Conservation (phyloP, 331 rosid species). For the Cucumis variabilis region DNA sequence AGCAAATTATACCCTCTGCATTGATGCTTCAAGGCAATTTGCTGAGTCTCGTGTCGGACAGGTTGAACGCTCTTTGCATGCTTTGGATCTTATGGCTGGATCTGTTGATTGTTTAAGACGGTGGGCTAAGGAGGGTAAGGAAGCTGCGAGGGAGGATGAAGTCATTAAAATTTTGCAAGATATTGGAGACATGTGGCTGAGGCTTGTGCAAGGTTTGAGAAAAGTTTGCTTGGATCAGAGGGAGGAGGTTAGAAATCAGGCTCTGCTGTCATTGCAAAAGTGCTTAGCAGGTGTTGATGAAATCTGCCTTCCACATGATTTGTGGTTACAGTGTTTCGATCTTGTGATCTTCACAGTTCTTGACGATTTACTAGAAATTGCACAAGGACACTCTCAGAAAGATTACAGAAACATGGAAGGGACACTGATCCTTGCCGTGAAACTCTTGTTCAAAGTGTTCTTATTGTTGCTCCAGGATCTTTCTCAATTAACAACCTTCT, state of each 20-base stretch:
- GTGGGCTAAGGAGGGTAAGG: slow-evolving; percentile 84
- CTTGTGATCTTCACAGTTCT: slow-evolving; percentile 78
- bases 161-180: slow-evolving; percentile 71
- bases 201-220: slow-evolving; percentile 87
- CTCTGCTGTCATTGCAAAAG: slow-evolving; percentile 74
- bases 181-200: slow-evolving; percentile 96
- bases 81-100: slow-evolving; percentile 88
- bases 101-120: slow-evolving; percentile 78
- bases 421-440: slow-evolving; percentile 75
- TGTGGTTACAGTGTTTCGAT: slow-evolving; percentile 93
- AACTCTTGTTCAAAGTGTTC: slow-evolving; percentile 81
- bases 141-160: slow-evolving; percentile 72
- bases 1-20: slow-evolving; percentile 75
- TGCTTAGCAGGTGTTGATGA: slow-evolving; percentile 79
- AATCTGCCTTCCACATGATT: slow-evolving; percentile 56
- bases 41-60: slow-evolving; percentile 98
- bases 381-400: slow-evolving; percentile 76
- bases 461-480: slow-evolving; percentile 73
- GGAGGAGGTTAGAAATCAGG: slow-evolving; percentile 93
- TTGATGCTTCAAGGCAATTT: slow-evolving; percentile 92
- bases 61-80: slow-evolving; percentile 83
- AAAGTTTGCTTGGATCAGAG: slow-evolving; percentile 98
- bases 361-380: slow-evolving; percentile 88
- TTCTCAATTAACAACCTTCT: slow-evolving; percentile 67
- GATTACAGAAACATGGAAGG: slow-evolving; percentile 96